These are phyloP conservation scores for Diaporthe batatas DNA, from an alignment of 2,329 filamentous ascomycete genomes.

Conservation along the genomic window DNA sequence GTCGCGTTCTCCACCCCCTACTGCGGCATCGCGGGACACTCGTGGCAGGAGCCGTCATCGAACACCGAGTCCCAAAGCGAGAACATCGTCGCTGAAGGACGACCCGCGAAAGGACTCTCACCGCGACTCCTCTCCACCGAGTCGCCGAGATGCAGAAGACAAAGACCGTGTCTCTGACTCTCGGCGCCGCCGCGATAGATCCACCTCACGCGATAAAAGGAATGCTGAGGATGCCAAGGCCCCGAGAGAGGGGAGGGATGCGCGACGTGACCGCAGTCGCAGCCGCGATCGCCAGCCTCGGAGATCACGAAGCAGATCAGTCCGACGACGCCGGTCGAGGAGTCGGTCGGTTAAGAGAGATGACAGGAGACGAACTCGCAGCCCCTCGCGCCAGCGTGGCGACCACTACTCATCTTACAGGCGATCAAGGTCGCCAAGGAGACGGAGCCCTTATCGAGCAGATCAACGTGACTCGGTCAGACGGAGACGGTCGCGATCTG, in stretches of 20 bases:
- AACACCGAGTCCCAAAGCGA: conserved; percentile 38
- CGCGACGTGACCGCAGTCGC: conserved; percentile 49
- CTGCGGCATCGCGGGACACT: conserved; percentile 49
- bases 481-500: conserved; percentile 39
- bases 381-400: conserved; percentile 45
- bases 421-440: conserved; percentile 41
- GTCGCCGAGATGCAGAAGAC: conserved; percentile 48
- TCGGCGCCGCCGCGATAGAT: conserved; percentile 38
- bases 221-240: conserved; percentile 32
- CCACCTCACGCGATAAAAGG: conserved; percentile 31
- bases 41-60: conserved; percentile 41
- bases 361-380: conserved; percentile 47
- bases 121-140: conserved; percentile 35
- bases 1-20: conserved; percentile 47
- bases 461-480: conserved; percentile 37
- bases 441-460: conserved; percentile 37
- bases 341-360: conserved; percentile 47
- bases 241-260: conserved; percentile 44
- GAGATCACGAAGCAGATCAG: conserved; percentile 47
- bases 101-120: conserved; percentile 32
- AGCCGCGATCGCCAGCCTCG: conserved; percentile 45
- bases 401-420: conserved; percentile 45
- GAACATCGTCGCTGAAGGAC: conserved; percentile 29
- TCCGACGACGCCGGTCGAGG: conserved; percentile 47
- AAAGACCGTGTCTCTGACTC: conserved; percentile 49